Evolutionary conservation across 2,329 filamentous ascomycete genomes (phyloP).

Genomic region (Pezicula carpinea): DNA sequence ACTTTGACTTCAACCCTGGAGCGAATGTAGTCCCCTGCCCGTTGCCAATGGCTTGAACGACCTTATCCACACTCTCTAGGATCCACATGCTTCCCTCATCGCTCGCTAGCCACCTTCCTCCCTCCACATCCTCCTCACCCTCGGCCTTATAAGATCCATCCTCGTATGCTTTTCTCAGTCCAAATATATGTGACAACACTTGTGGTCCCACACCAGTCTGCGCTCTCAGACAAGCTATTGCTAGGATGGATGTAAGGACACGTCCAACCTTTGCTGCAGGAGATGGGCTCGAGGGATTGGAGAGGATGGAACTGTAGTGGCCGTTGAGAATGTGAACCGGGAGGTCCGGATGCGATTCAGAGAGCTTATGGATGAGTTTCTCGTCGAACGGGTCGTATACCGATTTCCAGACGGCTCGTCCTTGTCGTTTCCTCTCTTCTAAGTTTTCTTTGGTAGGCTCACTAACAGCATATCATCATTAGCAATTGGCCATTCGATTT

Average conservation of each 20-base stretch:
- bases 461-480: constrained; percentile 4
- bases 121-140: constrained; percentile 43
- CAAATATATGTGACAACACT: constrained; percentile 77
- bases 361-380: constrained; percentile 68
- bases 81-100: constrained; percentile 64
- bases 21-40: constrained; percentile 50
- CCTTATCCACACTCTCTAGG: constrained; percentile 54
- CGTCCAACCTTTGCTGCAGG: constrained; percentile 55
- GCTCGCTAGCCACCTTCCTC: constrained; percentile 55
- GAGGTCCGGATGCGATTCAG: constrained; percentile 72
- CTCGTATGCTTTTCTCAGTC: constrained; percentile 69
- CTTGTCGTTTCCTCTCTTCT: constrained; percentile 49
- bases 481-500: neutral
- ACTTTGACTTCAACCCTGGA: constrained; percentile 40
- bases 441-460: constrained; percentile 42
- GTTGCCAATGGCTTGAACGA: constrained; percentile 48
- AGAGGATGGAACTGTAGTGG: constrained; percentile 70
- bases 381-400: constrained; percentile 71
- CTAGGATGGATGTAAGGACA: constrained; percentile 68
- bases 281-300: constrained; percentile 53
- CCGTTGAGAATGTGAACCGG: constrained; percentile 73
- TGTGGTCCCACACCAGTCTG: constrained; percentile 82
- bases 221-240: constrained; percentile 68
- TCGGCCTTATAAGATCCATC: constrained; percentile 53
- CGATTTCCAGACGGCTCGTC: constrained; percentile 65